Base-by-base conservation (phyloP, 768 basidiomycete species). In the Gelatoporia subvermispora region DNA sequence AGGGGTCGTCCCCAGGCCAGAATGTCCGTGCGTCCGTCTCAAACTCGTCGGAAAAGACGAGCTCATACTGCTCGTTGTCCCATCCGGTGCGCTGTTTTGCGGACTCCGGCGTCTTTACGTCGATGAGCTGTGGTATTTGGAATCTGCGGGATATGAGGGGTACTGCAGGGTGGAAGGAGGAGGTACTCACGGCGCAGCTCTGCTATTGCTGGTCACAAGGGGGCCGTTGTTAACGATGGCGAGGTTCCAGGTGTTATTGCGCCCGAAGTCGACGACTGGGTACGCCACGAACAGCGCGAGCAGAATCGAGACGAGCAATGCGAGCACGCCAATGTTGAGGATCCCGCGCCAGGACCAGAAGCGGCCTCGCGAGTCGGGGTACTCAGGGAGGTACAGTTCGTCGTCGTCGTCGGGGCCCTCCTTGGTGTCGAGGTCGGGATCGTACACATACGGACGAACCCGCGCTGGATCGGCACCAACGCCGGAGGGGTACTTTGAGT, bases 231-330 rank as follows among this genome's bases (percentile, higher is more conserved):
- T n/a, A n/a, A n/a, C 77, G 45, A 85, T 80, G 4, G 72, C 70
- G 34, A 59, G 41, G 47, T 72, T 73, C 36, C 65, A 61, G 1
- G 62, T 57, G 21, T 65, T 60, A 45, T 73, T 60, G 3, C 64
- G 57, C 60, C 76, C 77, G 50, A 77, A 85, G 50, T 56, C 70
- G 56, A 82, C 61, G 56, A 95, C 78, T 3, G 94, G 93, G 62
- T 89, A 94, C 36, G 83, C 80, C 43, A 89, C 79, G 65, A 95
- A 96, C 8, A 96, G 77, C 34, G 67, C 66, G 46, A 96, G 65
- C 50, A 96, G 67, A 4, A 72, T 78, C 22, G 66, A 20, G 15
- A 88, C 68, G 55, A 96, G 73, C 17, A 83, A 1, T 31, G 84
- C 0, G 21, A 97, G 72, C 43, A 88, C 77, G 23, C 77, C 68